phyloP scores from a whole-genome alignment of 768 basidiomycete species.

The Tylopilus balloui region DNA sequence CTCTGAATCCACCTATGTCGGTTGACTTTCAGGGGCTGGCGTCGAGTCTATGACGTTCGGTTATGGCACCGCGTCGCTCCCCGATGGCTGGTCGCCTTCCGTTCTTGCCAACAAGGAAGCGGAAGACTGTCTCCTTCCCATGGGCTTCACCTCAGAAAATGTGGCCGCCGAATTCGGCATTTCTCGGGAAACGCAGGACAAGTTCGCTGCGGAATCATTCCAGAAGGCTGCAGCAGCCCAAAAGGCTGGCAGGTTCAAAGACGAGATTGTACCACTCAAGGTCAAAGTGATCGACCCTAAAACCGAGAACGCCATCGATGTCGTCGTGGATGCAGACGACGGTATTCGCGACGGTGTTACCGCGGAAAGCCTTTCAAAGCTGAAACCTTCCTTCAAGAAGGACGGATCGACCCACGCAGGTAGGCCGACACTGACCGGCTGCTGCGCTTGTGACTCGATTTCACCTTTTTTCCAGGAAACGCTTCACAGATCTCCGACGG shows the following conservation, averaged over 20 bases:
- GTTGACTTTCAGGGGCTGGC: conserved; percentile 56
- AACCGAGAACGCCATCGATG: conserved; percentile 60
- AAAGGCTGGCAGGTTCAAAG: conserved; percentile 76
- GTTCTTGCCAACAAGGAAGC: conserved; percentile 65
- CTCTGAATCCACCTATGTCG: conserved; percentile 5
- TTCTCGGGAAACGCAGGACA: conserved; percentile 74
- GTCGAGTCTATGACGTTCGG: conserved; percentile 89
- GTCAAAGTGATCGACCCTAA: conserved; percentile 69
- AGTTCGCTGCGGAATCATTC: conserved; percentile 80
- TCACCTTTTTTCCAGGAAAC: conserved; percentile 47
- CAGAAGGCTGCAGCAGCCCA: conserved; percentile 78
- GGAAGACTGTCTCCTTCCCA: conserved; percentile 78
- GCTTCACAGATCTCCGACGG: conserved; percentile 91
- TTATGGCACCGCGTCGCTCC: conserved; percentile 54
- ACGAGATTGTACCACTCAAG: conserved; percentile 79
- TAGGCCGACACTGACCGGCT: conserved; percentile 17
- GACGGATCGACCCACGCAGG: conserved; percentile 74
- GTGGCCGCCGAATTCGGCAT: conserved; percentile 76
- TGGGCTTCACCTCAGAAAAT: conserved; percentile 96
- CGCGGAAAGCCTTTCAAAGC: conserved; percentile 66
- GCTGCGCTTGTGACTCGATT: conserved; percentile 1
- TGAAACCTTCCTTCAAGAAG: conserved; percentile 82
- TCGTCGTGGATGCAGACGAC: conserved; percentile 77
- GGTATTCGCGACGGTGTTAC: conserved; percentile 86
- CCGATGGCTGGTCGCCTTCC: conserved; percentile 58